phyloP scores from a whole-genome alignment of 257 asterid genomes.

The Mentha longifolia region DNA sequence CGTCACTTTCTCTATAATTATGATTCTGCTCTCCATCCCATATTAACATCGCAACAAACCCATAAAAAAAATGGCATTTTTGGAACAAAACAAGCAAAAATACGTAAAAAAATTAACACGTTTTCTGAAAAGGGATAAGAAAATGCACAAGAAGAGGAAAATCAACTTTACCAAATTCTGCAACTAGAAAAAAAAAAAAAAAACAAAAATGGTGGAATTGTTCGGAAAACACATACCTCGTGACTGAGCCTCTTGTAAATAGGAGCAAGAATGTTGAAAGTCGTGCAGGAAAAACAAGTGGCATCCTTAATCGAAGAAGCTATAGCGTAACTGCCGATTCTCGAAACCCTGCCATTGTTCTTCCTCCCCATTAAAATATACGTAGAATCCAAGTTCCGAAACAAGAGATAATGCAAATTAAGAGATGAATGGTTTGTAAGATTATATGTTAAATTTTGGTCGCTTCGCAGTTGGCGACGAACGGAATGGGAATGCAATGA shows the following conservation, averaged over 20 bases:
- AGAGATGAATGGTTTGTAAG: not conserved
- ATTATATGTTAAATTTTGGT: not conserved
- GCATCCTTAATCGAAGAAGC: slow-evolving; percentile 81
- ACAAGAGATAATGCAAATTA: slow-evolving; percentile 16
- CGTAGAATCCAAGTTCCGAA: slow-evolving; percentile 4
- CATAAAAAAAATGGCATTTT: slow-evolving; percentile 1
- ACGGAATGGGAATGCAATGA: not conserved
- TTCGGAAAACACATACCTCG: slow-evolving; percentile 44
- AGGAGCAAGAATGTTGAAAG: slow-evolving; percentile 97
- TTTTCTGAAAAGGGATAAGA: too few species aligned
- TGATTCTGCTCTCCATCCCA: slow-evolving; percentile 66
- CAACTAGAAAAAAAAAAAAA: not conserved
- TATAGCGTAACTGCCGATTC: slow-evolving; percentile 81
- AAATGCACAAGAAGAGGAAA: not conserved
- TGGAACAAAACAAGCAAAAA: slow-evolving; percentile 9
- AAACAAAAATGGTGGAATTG: not conserved
- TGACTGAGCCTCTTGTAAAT: slow-evolving; percentile 84
- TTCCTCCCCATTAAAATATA: slow-evolving; percentile 59
- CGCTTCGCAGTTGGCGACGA: slow-evolving; percentile 14
- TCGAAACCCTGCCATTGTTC: slow-evolving; percentile 56
- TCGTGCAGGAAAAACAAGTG: slow-evolving; percentile 84
- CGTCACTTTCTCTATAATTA: slow-evolving; percentile 83
- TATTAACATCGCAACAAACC: slow-evolving; percentile 30
- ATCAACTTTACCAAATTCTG: not conserved
- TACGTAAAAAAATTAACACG: not conserved